These are phyloP conservation scores for Cinchona pubescens DNA, from an alignment of 257 asterid species.

Conservation along the genomic window DNA sequence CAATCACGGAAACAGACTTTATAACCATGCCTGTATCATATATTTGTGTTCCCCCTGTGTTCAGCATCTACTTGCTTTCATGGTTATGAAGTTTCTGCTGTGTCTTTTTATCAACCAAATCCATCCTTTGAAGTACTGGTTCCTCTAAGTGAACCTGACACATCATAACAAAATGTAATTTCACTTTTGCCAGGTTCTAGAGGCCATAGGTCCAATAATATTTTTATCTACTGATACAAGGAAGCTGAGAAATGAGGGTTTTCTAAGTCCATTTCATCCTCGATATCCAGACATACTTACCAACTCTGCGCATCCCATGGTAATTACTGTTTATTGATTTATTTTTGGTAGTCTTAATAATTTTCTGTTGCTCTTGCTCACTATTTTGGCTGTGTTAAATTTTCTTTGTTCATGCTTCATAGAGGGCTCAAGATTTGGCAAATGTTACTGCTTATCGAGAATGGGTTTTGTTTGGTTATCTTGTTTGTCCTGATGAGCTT, in stretches of 20 bases:
- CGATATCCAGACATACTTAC: slow-evolving; percentile 99
- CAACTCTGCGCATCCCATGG: slow-evolving; percentile 99
- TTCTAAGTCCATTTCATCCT: slow-evolving; percentile 97
- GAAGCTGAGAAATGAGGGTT: slow-evolving; percentile 96
- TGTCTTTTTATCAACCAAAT: background rate
- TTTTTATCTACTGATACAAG: slow-evolving; percentile 93
- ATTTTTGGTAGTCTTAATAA: slow-evolving; percentile 8
- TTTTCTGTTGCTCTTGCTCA: slow-evolving; percentile 23
- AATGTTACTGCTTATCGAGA: slow-evolving; percentile 92
- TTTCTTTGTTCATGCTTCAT: slow-evolving; percentile 31
- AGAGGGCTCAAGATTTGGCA: slow-evolving; percentile 99
- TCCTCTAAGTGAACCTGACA: background rate
- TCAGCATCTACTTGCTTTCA: background rate
- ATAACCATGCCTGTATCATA: background rate
- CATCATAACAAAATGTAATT: background rate
- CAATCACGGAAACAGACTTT: background rate
- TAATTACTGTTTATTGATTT: slow-evolving; percentile 32
- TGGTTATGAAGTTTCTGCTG: background rate
- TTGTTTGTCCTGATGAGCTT: slow-evolving; percentile 98
- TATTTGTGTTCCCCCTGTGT: background rate
- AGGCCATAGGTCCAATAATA: slow-evolving; percentile 96
- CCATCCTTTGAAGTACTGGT: slow-evolving; percentile 8
- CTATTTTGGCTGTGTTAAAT: slow-evolving; percentile 9
- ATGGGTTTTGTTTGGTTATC: slow-evolving; percentile 96
- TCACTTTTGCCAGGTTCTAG: slow-evolving; percentile 64